phyloP scores from a whole-genome alignment of 2,329 filamentous ascomycete species.

The Curvularia hawaiiensis region DNA sequence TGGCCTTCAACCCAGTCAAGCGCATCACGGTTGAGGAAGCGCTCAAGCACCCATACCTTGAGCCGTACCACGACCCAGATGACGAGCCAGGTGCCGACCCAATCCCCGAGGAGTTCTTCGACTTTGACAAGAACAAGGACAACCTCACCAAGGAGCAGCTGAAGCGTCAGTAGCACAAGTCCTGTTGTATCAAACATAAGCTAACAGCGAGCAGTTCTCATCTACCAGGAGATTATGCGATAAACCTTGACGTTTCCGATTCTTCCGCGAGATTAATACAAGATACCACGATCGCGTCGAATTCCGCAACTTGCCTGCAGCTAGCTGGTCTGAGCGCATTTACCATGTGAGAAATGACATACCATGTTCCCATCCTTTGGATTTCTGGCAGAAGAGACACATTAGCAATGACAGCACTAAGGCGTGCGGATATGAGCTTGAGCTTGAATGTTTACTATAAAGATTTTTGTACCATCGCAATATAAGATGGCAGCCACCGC shows the following conservation, averaged over 20 bases:
- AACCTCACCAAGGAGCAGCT: constrained; percentile 97
- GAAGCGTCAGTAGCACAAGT: constrained; percentile 67
- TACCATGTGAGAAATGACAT: constrained; percentile 16
- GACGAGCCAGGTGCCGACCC: constrained; percentile 96
- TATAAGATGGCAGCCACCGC: constrained; percentile 16
- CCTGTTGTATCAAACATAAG: not conserved
- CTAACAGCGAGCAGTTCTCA: constrained; percentile 64
- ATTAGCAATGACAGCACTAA: constrained; percentile 11
- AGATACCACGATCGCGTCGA: constrained; percentile 29
- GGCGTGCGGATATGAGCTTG: constrained; percentile 5
- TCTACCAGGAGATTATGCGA: constrained; percentile 96
- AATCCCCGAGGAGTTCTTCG: constrained; percentile 98
- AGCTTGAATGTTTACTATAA: constrained; percentile 10
- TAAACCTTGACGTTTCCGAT: constrained; percentile 45
- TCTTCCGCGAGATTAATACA: constrained; percentile 28
- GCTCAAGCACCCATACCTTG: constrained; percentile 94
- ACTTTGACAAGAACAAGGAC: constrained; percentile 99
- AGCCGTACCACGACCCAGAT: constrained; percentile 98
- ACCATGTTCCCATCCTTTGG: constrained; percentile 22
- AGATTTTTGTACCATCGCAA: constrained; percentile 16
- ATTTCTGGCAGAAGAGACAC: constrained; percentile 16
- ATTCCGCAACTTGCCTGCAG: constrained; percentile 23
- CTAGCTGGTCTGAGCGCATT: constrained; percentile 36
- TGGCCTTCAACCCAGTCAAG: constrained; percentile 98
- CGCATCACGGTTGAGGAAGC: constrained; percentile 98